These are phyloP conservation scores for Ceratobasidium sp. DNA, from an alignment of 1,284 basidiomycete species.

Conservation along the genomic window DNA sequence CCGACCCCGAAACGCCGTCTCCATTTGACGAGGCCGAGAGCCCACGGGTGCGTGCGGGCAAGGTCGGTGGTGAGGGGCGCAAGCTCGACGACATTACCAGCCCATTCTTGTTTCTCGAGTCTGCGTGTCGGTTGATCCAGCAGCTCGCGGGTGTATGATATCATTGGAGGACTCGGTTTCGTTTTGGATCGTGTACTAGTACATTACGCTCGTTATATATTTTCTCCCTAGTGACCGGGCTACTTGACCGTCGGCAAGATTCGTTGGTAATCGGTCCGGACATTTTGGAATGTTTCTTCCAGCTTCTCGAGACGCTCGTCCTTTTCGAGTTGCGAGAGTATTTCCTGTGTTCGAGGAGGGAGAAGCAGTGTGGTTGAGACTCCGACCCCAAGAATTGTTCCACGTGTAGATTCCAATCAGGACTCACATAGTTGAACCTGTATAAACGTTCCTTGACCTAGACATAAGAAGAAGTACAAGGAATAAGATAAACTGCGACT, in stretches of 20 bases:
- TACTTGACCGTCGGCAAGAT: constrained; percentile 71
- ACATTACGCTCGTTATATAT: constrained; percentile 29
- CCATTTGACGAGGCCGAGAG: constrained; percentile 31
- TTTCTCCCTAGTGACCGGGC: background rate
- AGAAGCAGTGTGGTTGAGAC: constrained; percentile 42
- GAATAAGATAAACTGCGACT: constrained; percentile 52
- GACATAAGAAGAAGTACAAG: constrained; percentile 19
- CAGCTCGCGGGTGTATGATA: constrained; percentile 73
- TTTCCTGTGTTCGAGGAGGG: constrained; percentile 68
- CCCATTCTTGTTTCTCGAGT: constrained; percentile 97
- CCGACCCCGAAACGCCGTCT: constrained; percentile 15
- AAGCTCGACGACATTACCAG: constrained; percentile 76
- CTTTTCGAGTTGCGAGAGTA: constrained; percentile 86
- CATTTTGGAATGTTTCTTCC: constrained; percentile 92
- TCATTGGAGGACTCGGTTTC: background rate
- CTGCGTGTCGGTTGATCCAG: constrained; percentile 85
- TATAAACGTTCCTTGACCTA: constrained; percentile 94
- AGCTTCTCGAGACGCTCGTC: constrained; percentile 89
- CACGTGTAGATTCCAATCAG: constrained; percentile 27
- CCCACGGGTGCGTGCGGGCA: background rate
- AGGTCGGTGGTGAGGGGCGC: constrained; percentile 30
- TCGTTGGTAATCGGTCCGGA: constrained; percentile 87
- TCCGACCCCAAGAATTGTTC: constrained; percentile 33
- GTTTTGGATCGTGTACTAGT: constrained; percentile 27
- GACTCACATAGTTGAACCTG: constrained; percentile 91